Base-by-base conservation (phyloP, 495 filamentous ascomycete genomes). In the Neurospora discreta region DNA sequence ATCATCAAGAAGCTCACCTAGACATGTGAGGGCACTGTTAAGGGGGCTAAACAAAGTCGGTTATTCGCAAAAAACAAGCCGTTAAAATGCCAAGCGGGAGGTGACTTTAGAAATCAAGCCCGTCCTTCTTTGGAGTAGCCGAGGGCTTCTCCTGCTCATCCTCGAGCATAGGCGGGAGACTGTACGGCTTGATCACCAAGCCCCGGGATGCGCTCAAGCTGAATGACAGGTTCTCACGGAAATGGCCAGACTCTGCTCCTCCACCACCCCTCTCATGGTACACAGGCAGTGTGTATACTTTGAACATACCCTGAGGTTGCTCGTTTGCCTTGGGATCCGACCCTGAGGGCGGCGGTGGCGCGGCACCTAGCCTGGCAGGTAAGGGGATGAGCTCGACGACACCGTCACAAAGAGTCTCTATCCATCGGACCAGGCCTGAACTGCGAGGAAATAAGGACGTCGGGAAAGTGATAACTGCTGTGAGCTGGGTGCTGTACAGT, bases 371-470 rank as follows among this genome's bases (percentile, higher is more conserved):
- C 16, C 83, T 87, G 72, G 92, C 88, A 65, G 92, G 91, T 73
- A 99, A 92, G 0, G 95, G 94, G 40, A 92, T 89, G 16, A 99
- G 85, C 81, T 97, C 94, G 18, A 98, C 80, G 16, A 97, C 93
- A 16, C 94, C 93, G 75, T 98, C 95, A 76, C 84, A 87, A 16
- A 98, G 85, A 10, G 93, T 79, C 79, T 98, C 95, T 69, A 93
- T 90, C 93, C 94, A 98, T 26, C 95, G 89, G 36, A 93, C 87
- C 7, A 98, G 83, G 4, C 92, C 94, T 1, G 90, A 87, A 69
- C 82, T 86, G 30, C 96, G 90, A 0, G 95, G 93, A 77, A 92
- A 92, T 1, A 98, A 88, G 2, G 91, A 90, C 38, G 95, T 83
- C 0, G 95, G 93, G 4, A 98, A 74, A 0, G 94, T 94, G 46